Conservation (phyloP, 2,329 filamentous ascomycete species). For the Phialocephala subalpina region DNA sequence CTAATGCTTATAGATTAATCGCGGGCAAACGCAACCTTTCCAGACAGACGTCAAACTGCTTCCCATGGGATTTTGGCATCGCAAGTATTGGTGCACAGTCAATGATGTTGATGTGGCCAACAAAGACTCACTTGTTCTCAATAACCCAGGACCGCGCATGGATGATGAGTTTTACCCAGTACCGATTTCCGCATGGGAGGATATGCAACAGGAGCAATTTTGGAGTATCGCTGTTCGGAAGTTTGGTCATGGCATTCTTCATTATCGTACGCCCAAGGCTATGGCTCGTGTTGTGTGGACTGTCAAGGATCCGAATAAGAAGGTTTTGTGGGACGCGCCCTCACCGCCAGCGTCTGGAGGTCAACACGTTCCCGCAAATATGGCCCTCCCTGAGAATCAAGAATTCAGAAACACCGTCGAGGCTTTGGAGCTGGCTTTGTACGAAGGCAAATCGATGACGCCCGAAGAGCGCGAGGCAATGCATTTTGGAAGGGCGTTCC, state of each 20-base stretch:
- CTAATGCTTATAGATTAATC: not conserved
- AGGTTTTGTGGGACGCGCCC: not conserved
- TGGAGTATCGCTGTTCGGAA: constrained; percentile 27
- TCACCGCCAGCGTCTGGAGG: not conserved
- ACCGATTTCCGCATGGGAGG: constrained; percentile 31
- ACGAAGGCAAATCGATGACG: not conserved
- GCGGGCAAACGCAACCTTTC: not conserved
- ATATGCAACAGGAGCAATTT: constrained; percentile 34
- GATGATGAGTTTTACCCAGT: constrained; percentile 27
- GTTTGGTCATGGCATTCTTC: constrained; percentile 27
- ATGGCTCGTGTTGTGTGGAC: constrained; percentile 6
- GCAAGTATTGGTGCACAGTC: constrained; percentile 19
- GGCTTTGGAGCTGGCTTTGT: not conserved
- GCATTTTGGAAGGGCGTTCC: constrained; percentile 14
- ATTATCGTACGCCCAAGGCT: constrained; percentile 23
- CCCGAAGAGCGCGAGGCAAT: constrained; percentile 13
- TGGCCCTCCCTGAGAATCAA: not conserved
- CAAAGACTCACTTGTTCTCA: constrained; percentile 4
- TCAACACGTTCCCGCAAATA: constrained; percentile 3
- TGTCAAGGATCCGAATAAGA: not conserved
- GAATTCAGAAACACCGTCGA: constrained; percentile 2
- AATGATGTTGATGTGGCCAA: not conserved
- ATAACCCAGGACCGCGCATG: constrained; percentile 12
- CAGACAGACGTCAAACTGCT: not conserved
- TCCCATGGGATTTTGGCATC: constrained; percentile 29